Evolutionary conservation across 1,284 basidiomycete genomes (phyloP).

Genomic region (Anthracocystis walkeri): DNA sequence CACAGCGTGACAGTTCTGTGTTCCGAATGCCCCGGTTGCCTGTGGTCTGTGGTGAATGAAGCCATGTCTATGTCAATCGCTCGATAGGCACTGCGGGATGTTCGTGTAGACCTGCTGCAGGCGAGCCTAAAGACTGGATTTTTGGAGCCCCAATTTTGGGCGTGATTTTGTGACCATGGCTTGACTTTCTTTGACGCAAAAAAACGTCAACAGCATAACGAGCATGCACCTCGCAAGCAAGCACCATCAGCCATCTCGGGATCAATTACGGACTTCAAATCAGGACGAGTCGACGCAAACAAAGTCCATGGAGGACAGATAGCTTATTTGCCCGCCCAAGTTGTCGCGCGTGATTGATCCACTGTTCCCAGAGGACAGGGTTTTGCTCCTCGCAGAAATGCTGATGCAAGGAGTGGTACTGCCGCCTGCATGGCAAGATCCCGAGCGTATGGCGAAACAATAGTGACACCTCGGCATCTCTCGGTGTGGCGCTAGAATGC

Average conservation of each 20-base stretch:
- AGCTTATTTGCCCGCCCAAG: too few species aligned
- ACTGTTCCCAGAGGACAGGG: background rate
- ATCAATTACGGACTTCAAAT: background rate
- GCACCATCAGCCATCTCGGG: too few species aligned
- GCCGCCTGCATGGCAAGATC: background rate
- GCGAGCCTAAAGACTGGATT: background rate
- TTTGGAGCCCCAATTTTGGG: conserved; percentile 9
- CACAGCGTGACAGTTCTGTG: too few species aligned
- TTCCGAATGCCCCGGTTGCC: too few species aligned
- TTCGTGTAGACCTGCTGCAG: too few species aligned
- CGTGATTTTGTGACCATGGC: background rate
- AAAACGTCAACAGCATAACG: background rate
- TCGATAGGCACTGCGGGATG: background rate
- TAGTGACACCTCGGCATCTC: background rate
- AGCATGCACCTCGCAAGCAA: too few species aligned
- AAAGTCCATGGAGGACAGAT: background rate
- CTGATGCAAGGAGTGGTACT: background rate
- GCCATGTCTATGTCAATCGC: background rate
- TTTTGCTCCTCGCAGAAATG: background rate
- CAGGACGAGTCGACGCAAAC: background rate
- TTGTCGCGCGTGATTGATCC: too few species aligned
- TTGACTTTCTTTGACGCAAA: background rate
- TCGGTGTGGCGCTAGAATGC: background rate
- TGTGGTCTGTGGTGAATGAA: background rate
- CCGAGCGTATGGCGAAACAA: conserved; percentile 1